Evolutionary conservation across 371 early-diverging fungal genomes (phyloP).

Genomic region (Mortierella sp.): DNA sequence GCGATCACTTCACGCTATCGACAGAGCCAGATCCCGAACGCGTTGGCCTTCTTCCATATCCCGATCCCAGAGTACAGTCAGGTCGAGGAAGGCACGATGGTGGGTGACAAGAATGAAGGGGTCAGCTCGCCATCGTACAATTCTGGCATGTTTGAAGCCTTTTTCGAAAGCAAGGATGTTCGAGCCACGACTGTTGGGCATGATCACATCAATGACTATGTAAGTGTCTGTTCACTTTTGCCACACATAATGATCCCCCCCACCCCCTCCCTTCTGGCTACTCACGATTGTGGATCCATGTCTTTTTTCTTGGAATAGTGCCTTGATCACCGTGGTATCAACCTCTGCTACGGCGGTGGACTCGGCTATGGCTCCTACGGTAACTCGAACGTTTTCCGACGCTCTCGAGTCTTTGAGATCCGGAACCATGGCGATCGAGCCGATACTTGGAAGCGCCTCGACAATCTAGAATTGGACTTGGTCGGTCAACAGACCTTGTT

Average conservation of each 20-base stretch:
- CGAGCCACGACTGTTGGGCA: constrained; percentile 57
- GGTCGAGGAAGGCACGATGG: constrained; percentile 41
- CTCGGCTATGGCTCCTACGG: constrained; percentile 65
- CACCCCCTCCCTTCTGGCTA: too few relatives aligned
- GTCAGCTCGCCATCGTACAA: constrained; percentile 53
- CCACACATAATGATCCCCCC: neutral
- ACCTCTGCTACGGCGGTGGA: constrained; percentile 65
- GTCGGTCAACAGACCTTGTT: constrained; percentile 60
- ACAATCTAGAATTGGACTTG: constrained; percentile 55
- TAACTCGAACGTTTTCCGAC: constrained; percentile 56
- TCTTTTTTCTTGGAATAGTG: constrained; percentile 39
- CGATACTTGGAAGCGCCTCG: constrained; percentile 62
- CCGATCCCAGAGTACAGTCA: constrained; percentile 57
- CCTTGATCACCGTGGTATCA: constrained; percentile 55
- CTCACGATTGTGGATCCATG: too few relatives aligned
- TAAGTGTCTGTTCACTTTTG: constrained; percentile 12
- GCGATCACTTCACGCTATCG: constrained; percentile 32
- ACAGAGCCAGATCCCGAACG: constrained; percentile 54
- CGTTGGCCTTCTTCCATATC: constrained; percentile 63
- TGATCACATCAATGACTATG: constrained; percentile 65
- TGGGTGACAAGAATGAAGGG: constrained; percentile 58
- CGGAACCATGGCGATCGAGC: constrained; percentile 53
- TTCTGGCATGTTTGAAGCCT: constrained; percentile 51
- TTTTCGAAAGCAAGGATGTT: constrained; percentile 45
- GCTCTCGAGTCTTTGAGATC: constrained; percentile 60